These are phyloP conservation scores for Macrocybe sp. DNA, from an alignment of 1,284 basidiomycete genomes.

Conservation along the genomic window DNA sequence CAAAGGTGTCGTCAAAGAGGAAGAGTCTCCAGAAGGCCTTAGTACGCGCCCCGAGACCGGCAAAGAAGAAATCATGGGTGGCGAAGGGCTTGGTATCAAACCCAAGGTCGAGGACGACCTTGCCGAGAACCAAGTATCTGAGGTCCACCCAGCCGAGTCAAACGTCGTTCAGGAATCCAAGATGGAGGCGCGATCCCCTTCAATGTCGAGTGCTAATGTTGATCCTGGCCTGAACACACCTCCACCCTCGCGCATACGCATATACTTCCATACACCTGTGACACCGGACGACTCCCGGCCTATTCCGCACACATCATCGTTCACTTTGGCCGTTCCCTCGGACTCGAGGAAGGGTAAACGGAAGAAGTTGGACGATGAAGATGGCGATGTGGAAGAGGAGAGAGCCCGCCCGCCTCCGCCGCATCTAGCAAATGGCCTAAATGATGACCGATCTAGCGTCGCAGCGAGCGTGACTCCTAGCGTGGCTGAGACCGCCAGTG, in stretches of 20 bases:
- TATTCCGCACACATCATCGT: constrained; percentile 45
- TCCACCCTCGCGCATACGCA: constrained; percentile 74
- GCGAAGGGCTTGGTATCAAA: too few species aligned
- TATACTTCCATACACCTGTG: constrained; percentile 84
- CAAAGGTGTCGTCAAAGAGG: constrained; percentile 39
- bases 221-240: constrained; percentile 25
- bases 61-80: background rate
- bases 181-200: background rate
- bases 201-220: constrained; percentile 6
- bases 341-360: constrained; percentile 74
- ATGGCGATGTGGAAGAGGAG: constrained; percentile 69
- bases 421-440: constrained; percentile 36
- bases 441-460: constrained; percentile 56
- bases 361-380: constrained; percentile 80
- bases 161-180: background rate
- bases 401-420: constrained; percentile 62
- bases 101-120: background rate
- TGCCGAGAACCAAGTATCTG: background rate
- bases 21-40: constrained; percentile 15
- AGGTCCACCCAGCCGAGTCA: background rate
- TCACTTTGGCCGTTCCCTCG: constrained; percentile 40
- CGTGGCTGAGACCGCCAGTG: constrained; percentile 64
- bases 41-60: constrained; percentile 1
- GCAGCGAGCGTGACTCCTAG: constrained; percentile 67
- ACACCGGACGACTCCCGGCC: constrained; percentile 72